Base-by-base conservation (phyloP, 139 green algal species). In the Chlamydomonas sphaeroides region DNA sequence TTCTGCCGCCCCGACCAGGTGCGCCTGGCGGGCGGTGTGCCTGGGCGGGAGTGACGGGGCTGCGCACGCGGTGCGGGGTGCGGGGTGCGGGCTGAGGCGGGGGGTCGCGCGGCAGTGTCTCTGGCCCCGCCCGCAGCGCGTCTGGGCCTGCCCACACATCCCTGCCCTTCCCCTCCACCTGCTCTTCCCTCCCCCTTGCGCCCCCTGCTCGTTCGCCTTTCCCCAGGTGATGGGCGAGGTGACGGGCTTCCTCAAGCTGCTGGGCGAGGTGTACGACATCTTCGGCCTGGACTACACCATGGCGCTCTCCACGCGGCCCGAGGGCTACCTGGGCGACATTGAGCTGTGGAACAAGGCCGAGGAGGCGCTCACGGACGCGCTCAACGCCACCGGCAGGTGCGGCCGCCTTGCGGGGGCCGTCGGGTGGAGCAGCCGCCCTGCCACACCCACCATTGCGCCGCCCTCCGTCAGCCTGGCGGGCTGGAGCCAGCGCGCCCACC, bases 231-330 rank as follows among this genome's bases (percentile, higher is more conserved):
- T 92, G 87, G n/a, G 56, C 17, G 97, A 99, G 91, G 93, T 99
- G 48, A 76, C 72, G 17, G 63, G 62, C 62, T 96, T 96, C 78
- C 85, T 99, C 65, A 91, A 93, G 65, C 95, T 99, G 86, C 88
- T 99, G 85, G 91, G 91, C 45, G 93, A 98, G 86, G 93, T 97
- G 78, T 99, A 99, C 88, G 90, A 78, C 76, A 91, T 95, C 33
- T 98, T 99, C 81, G 97, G 97, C 15, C 89, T 99, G 79, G 89
- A 95, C 61, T 99, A 97, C 91, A 92, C 94, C 68, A 93, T 99
- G 90, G 94, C 92, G 39, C 92, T 99, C 48, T 98, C 95, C 76
- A 99, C 97, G 14, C 90, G 96, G 30, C 94, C 95, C 3, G 94
- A 98, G 86, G 88, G 89, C 39, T 98, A 93, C 86, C 88, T 99